phyloP scores from a whole-genome alignment of 768 basidiomycete species.

The Amanita jacksonii region DNA sequence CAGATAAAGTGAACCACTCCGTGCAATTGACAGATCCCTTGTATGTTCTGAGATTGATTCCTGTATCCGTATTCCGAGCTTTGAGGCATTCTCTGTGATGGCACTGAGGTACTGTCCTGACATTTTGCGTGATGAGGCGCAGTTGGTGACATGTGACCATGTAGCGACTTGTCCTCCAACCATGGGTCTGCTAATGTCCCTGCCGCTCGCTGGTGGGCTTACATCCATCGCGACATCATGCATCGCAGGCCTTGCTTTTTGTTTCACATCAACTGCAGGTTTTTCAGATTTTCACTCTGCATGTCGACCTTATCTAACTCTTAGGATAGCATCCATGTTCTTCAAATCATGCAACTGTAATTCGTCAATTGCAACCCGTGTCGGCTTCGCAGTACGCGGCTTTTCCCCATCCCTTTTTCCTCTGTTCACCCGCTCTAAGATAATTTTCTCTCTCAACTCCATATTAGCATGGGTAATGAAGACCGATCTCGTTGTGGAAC shows the following conservation, averaged over 20 bases:
- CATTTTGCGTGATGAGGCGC: too few species aligned
- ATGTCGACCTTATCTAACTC: slow-evolving; percentile 4
- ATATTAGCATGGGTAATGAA: slow-evolving; percentile 97
- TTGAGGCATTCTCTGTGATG: slow-evolving; percentile 75
- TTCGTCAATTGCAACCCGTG: slow-evolving; percentile 93
- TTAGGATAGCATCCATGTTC: slow-evolving; percentile 75
- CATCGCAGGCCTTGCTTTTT: slow-evolving; percentile 75
- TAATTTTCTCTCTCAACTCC: slow-evolving; percentile 93
- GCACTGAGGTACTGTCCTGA: slow-evolving; percentile 37
- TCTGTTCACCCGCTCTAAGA: slow-evolving; percentile 32
- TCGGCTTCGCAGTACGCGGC: slow-evolving; percentile 72
- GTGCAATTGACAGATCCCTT: slow-evolving; percentile 55
- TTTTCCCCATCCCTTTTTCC: neutral
- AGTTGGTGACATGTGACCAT: neutral
- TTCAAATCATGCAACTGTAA: slow-evolving; percentile 99
- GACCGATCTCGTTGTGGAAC: slow-evolving; percentile 76
- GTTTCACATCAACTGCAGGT: slow-evolving; percentile 82
- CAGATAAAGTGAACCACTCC: slow-evolving; percentile 48
- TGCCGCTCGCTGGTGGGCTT: slow-evolving; percentile 61
- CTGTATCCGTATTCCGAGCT: slow-evolving; percentile 74
- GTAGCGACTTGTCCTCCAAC: slow-evolving; percentile 9
- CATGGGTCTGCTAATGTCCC: slow-evolving; percentile 70
- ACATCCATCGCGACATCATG: slow-evolving; percentile 75
- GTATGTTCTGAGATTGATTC: slow-evolving; percentile 79
- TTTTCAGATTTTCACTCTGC: slow-evolving; percentile 14